A percentile compares a stretch with the other conserved stretches of the same genome.
Evolutionary conservation across 768 basidiomycete genomes (phyloP).

Genomic region (Sarcodon aspratus): DNA sequence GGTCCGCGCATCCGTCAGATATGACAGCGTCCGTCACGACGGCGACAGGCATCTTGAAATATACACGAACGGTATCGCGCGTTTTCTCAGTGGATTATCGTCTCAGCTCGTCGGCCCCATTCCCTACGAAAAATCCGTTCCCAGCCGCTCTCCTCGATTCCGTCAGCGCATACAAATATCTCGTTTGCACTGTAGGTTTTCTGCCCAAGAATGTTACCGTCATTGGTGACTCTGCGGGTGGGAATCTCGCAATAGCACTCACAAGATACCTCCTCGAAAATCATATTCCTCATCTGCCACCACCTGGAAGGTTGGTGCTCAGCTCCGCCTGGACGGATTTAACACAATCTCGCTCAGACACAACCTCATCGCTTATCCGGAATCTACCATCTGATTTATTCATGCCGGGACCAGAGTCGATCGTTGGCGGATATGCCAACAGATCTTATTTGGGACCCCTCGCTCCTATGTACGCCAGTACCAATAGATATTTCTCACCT

Average conservation of each 20-base stretch:
- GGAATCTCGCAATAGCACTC: constrained; percentile 50
- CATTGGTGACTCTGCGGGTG: constrained; percentile 65
- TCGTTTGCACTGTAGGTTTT: constrained; percentile 43
- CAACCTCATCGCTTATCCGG: constrained; percentile 23
- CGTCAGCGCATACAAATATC: constrained; percentile 57
- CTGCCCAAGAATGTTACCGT: constrained; percentile 46
- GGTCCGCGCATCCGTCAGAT: not conserved
- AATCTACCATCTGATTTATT: constrained; percentile 19
- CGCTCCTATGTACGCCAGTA: not conserved
- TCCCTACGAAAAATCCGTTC: constrained; percentile 38
- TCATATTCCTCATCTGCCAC: constrained; percentile 18
- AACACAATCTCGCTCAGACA: constrained; percentile 24
- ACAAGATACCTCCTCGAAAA: constrained; percentile 45
- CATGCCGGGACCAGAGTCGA: not conserved
- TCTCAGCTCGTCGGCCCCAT: constrained; percentile 37
- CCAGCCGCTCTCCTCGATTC: constrained; percentile 63
- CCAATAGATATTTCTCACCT: constrained; percentile 9
- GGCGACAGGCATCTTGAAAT: not conserved
- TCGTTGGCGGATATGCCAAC: not conserved
- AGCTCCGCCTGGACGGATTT: constrained; percentile 50
- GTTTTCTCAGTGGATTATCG: constrained; percentile 59
- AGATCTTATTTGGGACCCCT: constrained; percentile 3
- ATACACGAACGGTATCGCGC: constrained; percentile 22
- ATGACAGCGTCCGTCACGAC: not conserved
- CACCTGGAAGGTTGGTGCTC: constrained; percentile 38